Evolutionary conservation across 2,329 filamentous ascomycete genomes (phyloP), one percentile per base, ranked within the genome.

Genomic region (Xylaria sp.): DNA sequence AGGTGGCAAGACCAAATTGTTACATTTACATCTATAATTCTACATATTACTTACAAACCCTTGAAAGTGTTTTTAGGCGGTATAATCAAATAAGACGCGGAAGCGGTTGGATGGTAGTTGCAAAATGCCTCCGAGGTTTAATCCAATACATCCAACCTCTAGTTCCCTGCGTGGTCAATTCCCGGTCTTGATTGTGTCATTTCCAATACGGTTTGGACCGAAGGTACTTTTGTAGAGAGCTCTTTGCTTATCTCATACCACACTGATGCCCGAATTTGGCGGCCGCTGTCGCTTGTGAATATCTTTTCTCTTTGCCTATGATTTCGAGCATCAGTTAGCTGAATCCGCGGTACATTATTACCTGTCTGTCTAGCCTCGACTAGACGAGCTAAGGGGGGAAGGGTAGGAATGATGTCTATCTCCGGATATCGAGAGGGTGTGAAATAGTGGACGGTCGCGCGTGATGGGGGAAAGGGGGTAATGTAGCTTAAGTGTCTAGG

Each of bases 241-340:
- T 74, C 76, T 31, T 56, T 54, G 15, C 58, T 72, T n/a, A 77
- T 75, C 66, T 77, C 76, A 6, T 60, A 71, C 71, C 74, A 75
- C 12, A 77, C 62, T 56, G 69, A 70, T 7, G 66, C 60, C 52
- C 74, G 73, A 57, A 76, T 63, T n/a, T 63, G 50, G 41, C 62
- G 67, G 18, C 75, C 76, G 12, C 54, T 65, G 10, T 73, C 67
- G 23, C 70, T 70, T 1, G 50, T 65, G 18, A 75, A 56, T 9
- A 73, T 28, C 37, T n/a, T 57, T 20, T 70, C 61, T 60, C 63
- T 67, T 62, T 59, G 25, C 25, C 74, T 76, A 18, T 44, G 20
- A 44, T 46, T 52, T 37, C 13, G 23, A 6, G n/a, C 37, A 44
- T 48, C 3, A 34, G 51, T 59, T 12, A 51, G 31, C n/a, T 18